phyloP scores from a whole-genome alignment of 2,329 filamentous ascomycete genomes.

The Allantophomopsis cytisporea region DNA sequence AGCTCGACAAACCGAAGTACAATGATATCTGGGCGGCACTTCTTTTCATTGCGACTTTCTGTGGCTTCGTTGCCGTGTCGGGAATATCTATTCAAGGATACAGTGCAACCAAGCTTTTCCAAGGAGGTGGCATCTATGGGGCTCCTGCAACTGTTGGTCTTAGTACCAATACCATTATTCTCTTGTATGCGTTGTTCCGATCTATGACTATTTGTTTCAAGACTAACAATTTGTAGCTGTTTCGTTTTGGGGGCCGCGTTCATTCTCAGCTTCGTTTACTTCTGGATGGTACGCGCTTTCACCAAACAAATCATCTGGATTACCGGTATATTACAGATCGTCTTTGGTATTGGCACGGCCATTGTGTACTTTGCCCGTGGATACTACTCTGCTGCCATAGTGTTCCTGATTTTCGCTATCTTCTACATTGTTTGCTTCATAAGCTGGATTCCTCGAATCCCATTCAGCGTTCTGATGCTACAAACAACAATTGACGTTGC shows the following conservation, averaged over 20 bases:
- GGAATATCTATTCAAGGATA: constrained; percentile 68
- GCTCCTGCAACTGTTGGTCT: constrained; percentile 51
- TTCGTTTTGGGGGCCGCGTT: constrained; percentile 65
- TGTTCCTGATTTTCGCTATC: constrained; percentile 71
- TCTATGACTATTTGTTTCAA: neutral
- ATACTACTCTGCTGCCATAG: constrained; percentile 75
- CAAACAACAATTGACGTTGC: constrained; percentile 76
- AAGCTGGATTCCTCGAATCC: constrained; percentile 81
- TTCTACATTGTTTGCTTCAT: constrained; percentile 77
- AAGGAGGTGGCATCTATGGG: constrained; percentile 63
- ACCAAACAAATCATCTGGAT: constrained; percentile 90
- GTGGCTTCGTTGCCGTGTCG: constrained; percentile 65
- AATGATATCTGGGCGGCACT: constrained; percentile 85
- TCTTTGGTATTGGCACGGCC: constrained; percentile 72
- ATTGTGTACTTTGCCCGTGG: constrained; percentile 69
- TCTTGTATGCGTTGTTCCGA: constrained; percentile 37
- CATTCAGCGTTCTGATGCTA: constrained; percentile 83
- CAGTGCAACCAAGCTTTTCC: constrained; percentile 41
- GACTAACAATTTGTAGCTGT: constrained; percentile 19
- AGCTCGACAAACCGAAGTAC: constrained; percentile 70
- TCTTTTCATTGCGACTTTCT: constrained; percentile 57
- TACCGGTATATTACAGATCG: constrained; percentile 77
- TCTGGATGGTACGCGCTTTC: constrained; percentile 61
- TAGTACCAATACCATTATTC: constrained; percentile 71
- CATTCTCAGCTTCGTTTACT: constrained; percentile 63